Evolutionary conservation across 2,329 filamentous ascomycete genomes (phyloP), one percentile per base, ranked within the genome.

Genomic region (Penicillium sp.): DNA sequence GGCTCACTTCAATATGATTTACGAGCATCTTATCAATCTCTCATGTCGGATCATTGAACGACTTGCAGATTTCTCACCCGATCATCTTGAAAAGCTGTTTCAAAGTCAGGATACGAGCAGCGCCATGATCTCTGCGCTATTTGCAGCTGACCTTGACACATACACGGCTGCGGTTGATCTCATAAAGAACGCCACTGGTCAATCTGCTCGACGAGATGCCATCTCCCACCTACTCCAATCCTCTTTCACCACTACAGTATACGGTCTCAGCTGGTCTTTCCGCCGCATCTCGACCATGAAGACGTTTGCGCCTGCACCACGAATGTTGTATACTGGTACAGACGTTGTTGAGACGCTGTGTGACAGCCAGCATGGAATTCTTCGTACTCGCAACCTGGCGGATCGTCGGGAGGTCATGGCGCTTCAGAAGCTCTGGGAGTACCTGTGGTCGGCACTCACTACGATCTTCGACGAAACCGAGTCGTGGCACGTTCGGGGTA

Each of bases 401-500:
- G 82, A 84, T 27, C 70, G 78, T 1, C 81, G 80, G 53, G 88
- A 93, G 60, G 80, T 83, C 11, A 79, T 83, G 34, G 84, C 86
- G 3, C 81, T 95, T 13, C 81, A 88, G 66, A 83, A 82, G 34
- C 90, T 95, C 76, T 99, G 95, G 95, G 83, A 85, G 56, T 83
- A 85, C 53, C 83, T 92, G 62, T 99, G 95, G 95, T 82, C 83
- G 53, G 87, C 86, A 43, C 80, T 97, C 41, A 88, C 87, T 40
- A 87, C 88, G 52, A 89, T 93, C 14, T 97, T 97, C 66, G 80
- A 85, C 40, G 86, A 88, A 56, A 95, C 92, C 3, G 92, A 96
- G 68, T 77, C 78, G 10, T 99, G 94, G 94, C 91, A 90, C 59
- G 78, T 84, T 21, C 71, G 76, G 44, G 73, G 77, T 4, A 85